Evolutionary conservation across 2,329 filamentous ascomycete species (phyloP), one percentile per base, ranked within the genome.

Genomic region (Ophiostoma sp.): DNA sequence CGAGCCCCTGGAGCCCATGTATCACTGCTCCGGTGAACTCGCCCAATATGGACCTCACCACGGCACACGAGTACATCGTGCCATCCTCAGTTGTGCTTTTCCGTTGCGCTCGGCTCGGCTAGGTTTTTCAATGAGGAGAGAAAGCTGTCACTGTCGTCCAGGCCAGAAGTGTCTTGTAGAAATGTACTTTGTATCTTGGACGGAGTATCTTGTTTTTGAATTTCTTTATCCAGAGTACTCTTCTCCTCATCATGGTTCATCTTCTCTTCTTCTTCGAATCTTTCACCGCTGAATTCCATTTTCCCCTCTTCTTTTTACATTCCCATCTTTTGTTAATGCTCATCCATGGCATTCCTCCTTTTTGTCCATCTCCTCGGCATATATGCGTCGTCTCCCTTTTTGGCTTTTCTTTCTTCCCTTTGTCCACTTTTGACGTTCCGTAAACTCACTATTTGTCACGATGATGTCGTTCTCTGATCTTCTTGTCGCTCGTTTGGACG

Each of bases 101-200:
- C 33, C 15, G 64, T 36, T 31, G 42, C 63, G 39, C 39, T 68
- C 39, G 63, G 63, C 63, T 68, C 63, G 63, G 63, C 39, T 50
- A 33, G 7, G 42, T 17, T 25, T 17, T 25, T 19, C 33, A 8
- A 22, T 28, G 22, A 17, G 36, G 36, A 6, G 12, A 42, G 36
- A 25, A 19, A 33, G 2, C 36, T 25, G 61, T 22, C 36, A 42
- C 15, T 66, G 55, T 59, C n/a, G 0, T 25, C 7, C 25, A 25
- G 2, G 25, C 12, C n/a, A 17, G 28, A 33, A 19, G 57, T 33
- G 36, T 48, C n/a, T 45, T 45, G 61, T 64, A 22, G 17, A 22
- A 39, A 9, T 36, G 28, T 25, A 19, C 19, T 61, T 19, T 57
- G n/a, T 25, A 50, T 52, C 3, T 22, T 8, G 12, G 39, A 50